Evolutionary conservation across 139 green algal species (phyloP), one percentile per base, ranked within the genome.

Genomic region (Parachlorella kessleri): DNA sequence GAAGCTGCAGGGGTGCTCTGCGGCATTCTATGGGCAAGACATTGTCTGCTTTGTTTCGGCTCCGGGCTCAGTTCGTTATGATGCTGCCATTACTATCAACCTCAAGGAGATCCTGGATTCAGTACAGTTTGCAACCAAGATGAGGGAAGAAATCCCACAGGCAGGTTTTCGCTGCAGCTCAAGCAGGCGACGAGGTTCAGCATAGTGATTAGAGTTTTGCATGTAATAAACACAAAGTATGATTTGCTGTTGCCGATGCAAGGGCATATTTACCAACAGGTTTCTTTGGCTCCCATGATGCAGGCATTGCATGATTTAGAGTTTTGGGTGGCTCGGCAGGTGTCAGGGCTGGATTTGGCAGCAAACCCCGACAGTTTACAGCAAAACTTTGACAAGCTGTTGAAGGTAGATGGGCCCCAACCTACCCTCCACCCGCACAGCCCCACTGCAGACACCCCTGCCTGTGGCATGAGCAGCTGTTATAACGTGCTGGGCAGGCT

Each of bases 221-320:
- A n/a, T n/a, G n/a, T n/a, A n/a, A n/a, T n/a, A n/a, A n/a, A n/a
- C n/a, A n/a, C n/a, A n/a, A n/a, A n/a, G n/a, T n/a, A n/a, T n/a
- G n/a, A n/a, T n/a, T n/a, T n/a, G n/a, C n/a, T n/a, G n/a, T n/a
- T n/a, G n/a, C n/a, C n/a, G n/a, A n/a, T n/a, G n/a, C n/a, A n/a
- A n/a, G n/a, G n/a, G n/a, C n/a, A n/a, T n/a, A n/a, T n/a, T n/a
- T n/a, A n/a, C n/a, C n/a, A n/a, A n/a, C n/a, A n/a, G n/a, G n/a
- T n/a, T n/a, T n/a, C n/a, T n/a, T n/a, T n/a, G n/a, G n/a, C n/a
- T n/a, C n/a, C n/a, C n/a, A n/a, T n/a, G n/a, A n/a, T n/a, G n/a
- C n/a, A n/a, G n/a, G n/a, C n/a, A n/a, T n/a, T n/a, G n/a, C 87
- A 91, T 73, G 41, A 55, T 30, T 66, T 96, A 55, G 91, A 96